Conservation (phyloP, 768 basidiomycete species). For the Suillus plorans region DNA sequence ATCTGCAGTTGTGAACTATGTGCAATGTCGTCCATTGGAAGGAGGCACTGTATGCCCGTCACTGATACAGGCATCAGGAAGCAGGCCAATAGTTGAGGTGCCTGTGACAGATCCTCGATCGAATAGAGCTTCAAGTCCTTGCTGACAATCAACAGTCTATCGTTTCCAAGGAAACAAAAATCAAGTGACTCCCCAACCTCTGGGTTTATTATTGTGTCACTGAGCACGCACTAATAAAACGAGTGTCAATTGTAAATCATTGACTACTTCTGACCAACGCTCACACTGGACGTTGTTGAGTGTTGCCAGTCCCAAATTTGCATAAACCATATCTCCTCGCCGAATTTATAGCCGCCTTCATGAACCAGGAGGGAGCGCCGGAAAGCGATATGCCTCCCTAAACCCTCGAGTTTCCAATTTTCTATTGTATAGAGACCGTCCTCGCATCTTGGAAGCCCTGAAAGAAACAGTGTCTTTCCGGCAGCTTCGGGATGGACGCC, state of each 20-base stretch:
- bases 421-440: neutral
- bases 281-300: constrained; percentile 3
- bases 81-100: neutral
- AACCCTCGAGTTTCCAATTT: neutral
- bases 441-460: neutral
- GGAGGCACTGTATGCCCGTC: neutral
- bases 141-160: constrained; percentile 3
- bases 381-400: constrained; percentile 2
- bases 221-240: constrained; percentile 1
- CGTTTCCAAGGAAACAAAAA: constrained; percentile 9
- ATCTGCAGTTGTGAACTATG: neutral
- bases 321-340: constrained; percentile 1
- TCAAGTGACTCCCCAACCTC: neutral
- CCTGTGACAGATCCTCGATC: neutral
- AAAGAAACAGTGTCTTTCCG: neutral
- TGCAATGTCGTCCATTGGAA: neutral
- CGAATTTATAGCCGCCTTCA: no score
- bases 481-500: neutral
- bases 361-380: neutral
- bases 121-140: constrained; percentile 6
- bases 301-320: constrained; percentile 9
- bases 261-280: neutral
- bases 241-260: neutral
- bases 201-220: neutral
- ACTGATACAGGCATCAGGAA: neutral